Base-by-base conservation (phyloP, 345 rosid species). In the Iberis pinnata region DNA sequence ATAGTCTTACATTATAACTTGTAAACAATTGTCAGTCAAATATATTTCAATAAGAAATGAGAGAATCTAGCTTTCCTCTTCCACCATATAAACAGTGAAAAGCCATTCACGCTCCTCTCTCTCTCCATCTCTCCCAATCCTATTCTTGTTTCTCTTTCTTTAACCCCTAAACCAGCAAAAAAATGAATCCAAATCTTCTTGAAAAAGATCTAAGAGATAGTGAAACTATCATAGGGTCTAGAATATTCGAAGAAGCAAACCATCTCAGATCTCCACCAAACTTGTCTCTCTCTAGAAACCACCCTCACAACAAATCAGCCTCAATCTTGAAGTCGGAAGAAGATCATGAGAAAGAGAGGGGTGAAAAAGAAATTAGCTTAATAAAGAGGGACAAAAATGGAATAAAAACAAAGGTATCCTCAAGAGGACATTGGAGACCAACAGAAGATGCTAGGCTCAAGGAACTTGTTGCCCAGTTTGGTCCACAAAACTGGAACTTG, bases 401-500 rank as follows among this genome's bases (percentile, higher is more conserved):
- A 41, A 60, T 3, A 42, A 54, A 60, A 32, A 61, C 40, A 12
- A 68, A 54, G 35, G n/a, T 41, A 18, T 55, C 63, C 60, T 73
- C 85, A 18, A 78, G 89, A 72, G 95, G 96, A 33, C 98, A 87
- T 70, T 90, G 96, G 98, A 80, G 92, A 70, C 96, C 98, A 22
- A 80, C 80, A 39, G 96, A 90, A 63, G 98, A 90, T 69, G 72
- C 87, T 40, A 80, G 79, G 71, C 98, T 90, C 47, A 82, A 75
- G 62, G 92, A 87, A 56, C 96, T 90, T 52, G 98, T 87, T 38
- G 70, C 76, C 29, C 83, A 80, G 63, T 76, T 73, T 59, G 98
- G 98, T 42, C 96, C 98, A 55, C 96, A 87, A 75, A 87, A 90
- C 67, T 90, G 98, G 98, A 90, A 90, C 73, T 68, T 80, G 75